These are phyloP conservation scores for Crucibulum parvulum DNA, from an alignment of 1,284 basidiomycete genomes.

Conservation along the genomic window DNA sequence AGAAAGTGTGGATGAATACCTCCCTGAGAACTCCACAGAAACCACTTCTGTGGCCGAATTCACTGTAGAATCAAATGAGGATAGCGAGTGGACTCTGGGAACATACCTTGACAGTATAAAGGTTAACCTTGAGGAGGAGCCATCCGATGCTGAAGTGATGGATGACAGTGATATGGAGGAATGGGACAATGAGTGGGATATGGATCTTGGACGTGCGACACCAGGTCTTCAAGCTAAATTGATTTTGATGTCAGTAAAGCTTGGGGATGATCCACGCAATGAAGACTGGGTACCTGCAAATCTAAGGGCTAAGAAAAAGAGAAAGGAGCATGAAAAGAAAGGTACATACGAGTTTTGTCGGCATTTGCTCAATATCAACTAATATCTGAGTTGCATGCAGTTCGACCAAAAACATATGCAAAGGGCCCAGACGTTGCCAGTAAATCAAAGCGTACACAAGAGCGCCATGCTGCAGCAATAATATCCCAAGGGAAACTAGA, in stretches of 20 bases:
- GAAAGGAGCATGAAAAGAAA: neutral
- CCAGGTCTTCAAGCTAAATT: neutral
- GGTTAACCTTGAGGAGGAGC: neutral
- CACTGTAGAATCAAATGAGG: too few relatives aligned
- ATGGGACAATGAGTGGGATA: neutral
- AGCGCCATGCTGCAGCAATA: neutral
- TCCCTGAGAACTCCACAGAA: too few relatives aligned
- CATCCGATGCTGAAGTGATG: neutral
- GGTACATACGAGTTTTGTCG: neutral
- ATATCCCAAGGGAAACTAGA: neutral
- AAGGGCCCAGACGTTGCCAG: neutral
- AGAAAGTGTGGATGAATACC: too few relatives aligned
- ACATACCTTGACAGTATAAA: too few relatives aligned
- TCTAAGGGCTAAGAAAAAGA: too few relatives aligned
- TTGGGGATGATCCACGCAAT: neutral
- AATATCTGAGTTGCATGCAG: too few relatives aligned
- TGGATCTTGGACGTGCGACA: neutral
- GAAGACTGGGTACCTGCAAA: too few relatives aligned
- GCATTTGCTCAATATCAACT: neutral
- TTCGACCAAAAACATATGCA: too few relatives aligned
- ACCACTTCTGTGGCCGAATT: too few relatives aligned
- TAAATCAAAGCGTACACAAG: neutral
- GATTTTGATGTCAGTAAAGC: neutral
- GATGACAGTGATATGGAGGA: neutral
- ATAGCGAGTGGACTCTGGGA: too few relatives aligned